phyloP scores from a whole-genome alignment of 306 rosid species.

The Quillaja saponaria region DNA sequence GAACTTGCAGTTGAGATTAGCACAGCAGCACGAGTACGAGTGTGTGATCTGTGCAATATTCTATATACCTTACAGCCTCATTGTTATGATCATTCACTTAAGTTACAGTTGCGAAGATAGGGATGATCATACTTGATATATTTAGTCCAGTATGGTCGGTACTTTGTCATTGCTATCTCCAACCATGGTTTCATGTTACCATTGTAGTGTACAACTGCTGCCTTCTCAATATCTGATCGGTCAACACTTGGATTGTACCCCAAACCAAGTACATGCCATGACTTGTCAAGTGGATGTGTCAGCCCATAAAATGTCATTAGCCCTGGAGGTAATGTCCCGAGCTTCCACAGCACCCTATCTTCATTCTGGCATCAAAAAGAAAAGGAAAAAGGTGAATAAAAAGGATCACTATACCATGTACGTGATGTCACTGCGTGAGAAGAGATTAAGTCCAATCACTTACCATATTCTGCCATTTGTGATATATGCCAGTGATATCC shows the following conservation, averaged over 20 bases:
- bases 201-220: conserved; percentile 90
- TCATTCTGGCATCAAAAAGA: conserved; percentile 62
- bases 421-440: not conserved
- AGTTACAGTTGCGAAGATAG: conserved; percentile 66
- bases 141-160: conserved; percentile 79
- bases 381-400: conserved; percentile 25
- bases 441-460: conserved; percentile 36
- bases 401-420: not conserved
- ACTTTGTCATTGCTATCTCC: conserved; percentile 86
- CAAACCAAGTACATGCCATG: conserved; percentile 98
- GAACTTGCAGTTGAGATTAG: conserved; percentile 34
- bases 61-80: conserved; percentile 19
- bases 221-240: conserved; percentile 59
- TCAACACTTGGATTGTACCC: conserved; percentile 89
- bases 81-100: conserved; percentile 43
- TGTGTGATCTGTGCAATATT: too few species aligned
- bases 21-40: conserved; percentile 27
- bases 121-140: conserved; percentile 76
- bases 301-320: conserved; percentile 88
- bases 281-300: conserved; percentile 77
- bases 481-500: conserved; percentile 93
- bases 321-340: conserved; percentile 94
- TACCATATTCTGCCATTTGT: conserved; percentile 99
- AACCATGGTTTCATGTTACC: conserved; percentile 99
- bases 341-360: conserved; percentile 91